Conservation (phyloP, 163 green algal genomes). For the Chloromonas sp. region DNA sequence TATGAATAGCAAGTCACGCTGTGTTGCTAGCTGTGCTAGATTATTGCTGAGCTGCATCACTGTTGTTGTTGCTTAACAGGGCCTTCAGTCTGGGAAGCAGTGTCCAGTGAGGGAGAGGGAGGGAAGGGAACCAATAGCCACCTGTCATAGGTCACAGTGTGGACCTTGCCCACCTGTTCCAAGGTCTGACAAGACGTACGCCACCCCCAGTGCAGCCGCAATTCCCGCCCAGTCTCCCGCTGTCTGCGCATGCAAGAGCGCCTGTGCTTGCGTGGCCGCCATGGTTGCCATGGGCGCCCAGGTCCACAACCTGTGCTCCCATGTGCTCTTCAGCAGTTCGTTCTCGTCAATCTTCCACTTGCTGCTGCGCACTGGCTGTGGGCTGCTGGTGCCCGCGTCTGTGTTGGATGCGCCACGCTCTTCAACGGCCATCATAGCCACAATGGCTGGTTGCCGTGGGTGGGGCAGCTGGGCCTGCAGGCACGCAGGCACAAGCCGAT, state of each 20-base stretch:
- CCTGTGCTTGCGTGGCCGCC: conserved; percentile 18
- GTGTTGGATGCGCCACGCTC: background rate
- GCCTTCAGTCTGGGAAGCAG: too few relatives aligned
- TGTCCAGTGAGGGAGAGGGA: too few relatives aligned
- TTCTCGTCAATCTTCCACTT: conserved; percentile 47
- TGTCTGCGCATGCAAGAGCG: conserved; percentile 12
- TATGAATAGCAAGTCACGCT: too few relatives aligned
- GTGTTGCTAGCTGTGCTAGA: too few relatives aligned
- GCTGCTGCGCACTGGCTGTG: conserved; percentile 1
- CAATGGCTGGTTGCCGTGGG: background rate
- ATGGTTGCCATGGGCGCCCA: conserved; percentile 42
- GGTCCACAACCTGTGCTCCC: conserved; percentile 36
- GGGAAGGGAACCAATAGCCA: too few relatives aligned
- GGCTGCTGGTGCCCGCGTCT: background rate
- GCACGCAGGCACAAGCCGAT: background rate
- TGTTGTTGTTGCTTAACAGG: too few relatives aligned
- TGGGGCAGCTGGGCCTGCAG: background rate
- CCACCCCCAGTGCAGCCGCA: conserved; percentile 16
- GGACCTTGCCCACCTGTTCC: conserved; percentile 26
- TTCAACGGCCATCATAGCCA: background rate
- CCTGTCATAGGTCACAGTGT: too few relatives aligned
- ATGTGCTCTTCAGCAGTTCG: conserved; percentile 35
- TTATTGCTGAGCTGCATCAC: too few relatives aligned
- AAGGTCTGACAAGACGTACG: conserved; percentile 59
- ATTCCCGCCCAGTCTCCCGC: conserved; percentile 5